These are phyloP conservation scores for Termitomyces titanicus DNA, from an alignment of 768 basidiomycete genomes.

Conservation along the genomic window DNA sequence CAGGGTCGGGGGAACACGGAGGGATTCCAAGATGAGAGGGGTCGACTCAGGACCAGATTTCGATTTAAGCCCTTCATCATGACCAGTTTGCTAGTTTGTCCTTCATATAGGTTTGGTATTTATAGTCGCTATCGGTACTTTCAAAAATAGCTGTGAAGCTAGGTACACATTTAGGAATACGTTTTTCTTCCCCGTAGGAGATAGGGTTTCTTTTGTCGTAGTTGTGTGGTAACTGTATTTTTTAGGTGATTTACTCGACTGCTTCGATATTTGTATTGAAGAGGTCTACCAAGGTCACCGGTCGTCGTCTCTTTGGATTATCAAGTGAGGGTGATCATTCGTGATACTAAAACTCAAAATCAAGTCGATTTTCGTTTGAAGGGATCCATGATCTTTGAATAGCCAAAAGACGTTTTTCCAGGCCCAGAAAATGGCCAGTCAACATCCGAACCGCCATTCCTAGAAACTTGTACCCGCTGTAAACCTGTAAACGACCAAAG, in stretches of 20 bases:
- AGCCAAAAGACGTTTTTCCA: background rate
- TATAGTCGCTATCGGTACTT: background rate
- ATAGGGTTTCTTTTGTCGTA: background rate
- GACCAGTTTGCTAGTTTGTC: background rate
- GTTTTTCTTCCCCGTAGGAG: background rate
- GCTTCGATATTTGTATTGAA: too few species aligned
- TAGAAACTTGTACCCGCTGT: background rate
- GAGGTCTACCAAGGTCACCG: too few species aligned
- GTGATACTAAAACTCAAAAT: too few species aligned
- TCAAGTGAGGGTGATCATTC: too few species aligned
- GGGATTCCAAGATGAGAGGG: conserved; percentile 11
- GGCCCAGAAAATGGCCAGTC: background rate
- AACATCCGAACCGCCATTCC: background rate
- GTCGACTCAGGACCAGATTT: background rate
- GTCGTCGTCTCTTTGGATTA: too few species aligned
- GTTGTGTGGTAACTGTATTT: too few species aligned
- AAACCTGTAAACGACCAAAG: background rate
- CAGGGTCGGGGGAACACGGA: conserved; percentile 15
- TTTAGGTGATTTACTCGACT: too few species aligned
- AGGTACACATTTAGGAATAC: background rate
- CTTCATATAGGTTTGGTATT: background rate
- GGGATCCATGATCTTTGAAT: too few species aligned
- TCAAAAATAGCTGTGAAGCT: background rate
- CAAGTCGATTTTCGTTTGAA: too few species aligned
- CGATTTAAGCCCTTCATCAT: background rate